These are phyloP conservation scores for Colletotrichum sansevieriae DNA, from an alignment of 2,329 filamentous ascomycete genomes.

Conservation along the genomic window DNA sequence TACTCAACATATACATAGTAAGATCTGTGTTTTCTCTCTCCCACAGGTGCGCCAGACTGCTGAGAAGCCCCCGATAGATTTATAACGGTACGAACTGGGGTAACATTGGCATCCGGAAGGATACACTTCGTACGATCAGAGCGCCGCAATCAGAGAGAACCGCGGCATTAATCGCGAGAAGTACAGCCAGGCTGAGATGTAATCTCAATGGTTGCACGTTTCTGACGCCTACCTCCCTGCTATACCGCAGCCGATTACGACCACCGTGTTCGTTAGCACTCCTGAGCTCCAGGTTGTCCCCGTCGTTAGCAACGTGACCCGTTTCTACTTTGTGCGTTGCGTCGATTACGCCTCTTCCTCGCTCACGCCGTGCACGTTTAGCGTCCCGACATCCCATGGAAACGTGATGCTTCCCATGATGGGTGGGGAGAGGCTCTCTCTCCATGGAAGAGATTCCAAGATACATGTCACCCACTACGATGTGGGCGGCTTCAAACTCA, in stretches of 20 bases:
- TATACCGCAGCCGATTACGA: not conserved
- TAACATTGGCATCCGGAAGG: constrained; percentile 76
- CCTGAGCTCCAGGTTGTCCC: not conserved
- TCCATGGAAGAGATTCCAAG: constrained; percentile 72
- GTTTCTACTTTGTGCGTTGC: constrained; percentile 74
- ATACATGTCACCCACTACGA: constrained; percentile 75
- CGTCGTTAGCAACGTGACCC: constrained; percentile 64
- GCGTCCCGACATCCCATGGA: constrained; percentile 63
- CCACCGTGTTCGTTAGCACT: not conserved
- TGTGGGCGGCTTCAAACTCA: constrained; percentile 66
- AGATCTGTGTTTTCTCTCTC: constrained; percentile 32
- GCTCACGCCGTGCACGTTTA: constrained; percentile 71
- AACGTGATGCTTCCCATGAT: constrained; percentile 42
- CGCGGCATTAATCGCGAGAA: constrained; percentile 76
- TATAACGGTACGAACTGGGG: constrained; percentile 85
- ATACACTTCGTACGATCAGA: constrained; percentile 66
- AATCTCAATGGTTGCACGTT: constrained; percentile 55
- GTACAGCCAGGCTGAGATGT: constrained; percentile 79
- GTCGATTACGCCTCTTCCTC: constrained; percentile 67
- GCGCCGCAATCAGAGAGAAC: constrained; percentile 70
- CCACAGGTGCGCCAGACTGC: not conserved
- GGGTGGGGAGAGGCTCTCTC: constrained; percentile 63
- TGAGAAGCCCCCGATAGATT: constrained; percentile 52
- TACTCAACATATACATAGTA: constrained; percentile 81
- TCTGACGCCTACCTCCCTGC: constrained; percentile 3